A percentile compares a stretch with the other conserved stretches of the same genome.
Evolutionary conservation across 345 rosid species (phyloP).

Genomic region (Pistacia vera): DNA sequence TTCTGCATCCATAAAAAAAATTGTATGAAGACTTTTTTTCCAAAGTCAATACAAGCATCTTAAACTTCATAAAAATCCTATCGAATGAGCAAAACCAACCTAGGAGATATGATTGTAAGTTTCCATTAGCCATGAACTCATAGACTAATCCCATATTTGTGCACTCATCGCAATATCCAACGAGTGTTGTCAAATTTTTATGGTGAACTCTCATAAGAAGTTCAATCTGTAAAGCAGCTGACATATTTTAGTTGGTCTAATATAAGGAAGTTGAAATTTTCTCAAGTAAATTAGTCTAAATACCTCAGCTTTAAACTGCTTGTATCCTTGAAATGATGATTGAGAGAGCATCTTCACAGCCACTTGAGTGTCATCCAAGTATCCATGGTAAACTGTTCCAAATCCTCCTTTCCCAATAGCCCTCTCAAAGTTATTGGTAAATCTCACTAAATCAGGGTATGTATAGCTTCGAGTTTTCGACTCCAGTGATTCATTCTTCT

Average conservation of each 20-base stretch:
- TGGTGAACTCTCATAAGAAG: conserved; percentile 21
- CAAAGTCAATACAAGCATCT: no score
- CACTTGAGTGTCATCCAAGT: conserved; percentile 24
- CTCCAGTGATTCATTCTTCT: conserved; percentile 1
- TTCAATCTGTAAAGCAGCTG: neutral
- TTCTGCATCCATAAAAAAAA: neutral
- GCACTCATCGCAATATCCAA: conserved; percentile 23
- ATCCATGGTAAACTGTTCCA: conserved; percentile 32
- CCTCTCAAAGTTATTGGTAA: conserved; percentile 24
- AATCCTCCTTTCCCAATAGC: conserved; percentile 34
- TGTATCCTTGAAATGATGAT: conserved; percentile 19
- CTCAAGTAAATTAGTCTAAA: no score
- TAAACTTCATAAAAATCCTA: no score
- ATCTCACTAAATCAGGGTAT: conserved; percentile 19
- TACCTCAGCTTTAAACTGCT: conserved; percentile 28
- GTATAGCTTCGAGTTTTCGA: conserved; percentile 23
- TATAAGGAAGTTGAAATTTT: neutral
- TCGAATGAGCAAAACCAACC: neutral
- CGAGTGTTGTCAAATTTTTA: conserved; percentile 18
- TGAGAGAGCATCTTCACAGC: conserved; percentile 34
- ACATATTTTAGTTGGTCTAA: neutral
- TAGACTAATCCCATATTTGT: conserved; percentile 8
- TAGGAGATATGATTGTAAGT: conserved; percentile 9
- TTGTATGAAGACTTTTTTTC: neutral
- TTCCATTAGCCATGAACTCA: conserved; percentile 25